Evolutionary conservation across 169 alveolate genomes (phyloP), one percentile per base, ranked within the genome.

Genomic region (Cryptosporidium viatorum): DNA sequence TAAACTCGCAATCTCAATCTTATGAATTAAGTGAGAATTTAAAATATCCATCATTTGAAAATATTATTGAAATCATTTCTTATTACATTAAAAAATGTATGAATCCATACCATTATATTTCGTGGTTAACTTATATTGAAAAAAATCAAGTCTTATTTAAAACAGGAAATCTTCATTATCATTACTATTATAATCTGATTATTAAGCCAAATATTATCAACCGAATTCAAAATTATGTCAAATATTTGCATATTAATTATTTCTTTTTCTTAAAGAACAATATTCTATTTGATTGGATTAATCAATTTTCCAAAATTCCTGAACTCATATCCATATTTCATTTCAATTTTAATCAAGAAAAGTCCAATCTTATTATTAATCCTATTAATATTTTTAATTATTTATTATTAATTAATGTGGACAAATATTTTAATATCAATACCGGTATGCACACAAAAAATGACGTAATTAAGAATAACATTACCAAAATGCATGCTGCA

Each of bases 81-180:
- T 65, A 80, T 65, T 80, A 80, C 33, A 80, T 80, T 12, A 80
- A 80, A 65, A 80, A 67, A 48, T 37, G 68, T 43, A 62, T 59
- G 69, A 80, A 80, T 62, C 75, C 75, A 3, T 80, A 80, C 51
- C 89, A 80, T 33, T 80, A 80, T 65, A n/a, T 62, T 26, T 59
- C 80, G 23, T 80, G 89, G 89, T 31, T 80, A 31, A 7, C 35
- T n/a, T 65, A 62, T 65, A 26, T 80, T 18, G 89, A 80, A 29
- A 41, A 59, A 14, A 80, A 80, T 50, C 62, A 45, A 14, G 37
- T 9, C 10, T 9, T 62, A 16, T 62, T 43, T 33, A 52, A n/a
- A 10, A n/a, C 12, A 5, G 16, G 4, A 23, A 60, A 60, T 8
- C 18, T 73, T 59, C 51, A 80, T 14, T 37, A 80, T 29, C 41